These are phyloP conservation scores for Cryphonectria nitschkei DNA, from an alignment of 2,329 filamentous ascomycete genomes.

Conservation along the genomic window DNA sequence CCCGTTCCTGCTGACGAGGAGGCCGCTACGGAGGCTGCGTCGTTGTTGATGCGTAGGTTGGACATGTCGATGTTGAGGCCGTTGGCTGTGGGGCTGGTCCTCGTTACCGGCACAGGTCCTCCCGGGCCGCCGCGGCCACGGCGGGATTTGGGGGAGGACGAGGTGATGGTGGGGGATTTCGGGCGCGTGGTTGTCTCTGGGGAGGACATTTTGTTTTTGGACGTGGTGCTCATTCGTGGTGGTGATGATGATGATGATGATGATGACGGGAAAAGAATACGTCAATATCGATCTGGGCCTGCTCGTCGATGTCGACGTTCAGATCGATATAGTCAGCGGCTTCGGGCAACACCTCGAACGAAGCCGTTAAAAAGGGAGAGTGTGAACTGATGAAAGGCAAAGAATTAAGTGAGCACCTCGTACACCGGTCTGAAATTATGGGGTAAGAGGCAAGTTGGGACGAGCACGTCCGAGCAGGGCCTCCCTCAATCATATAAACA, in stretches of 20 bases:
- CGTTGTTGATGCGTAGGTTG: constrained; percentile 19
- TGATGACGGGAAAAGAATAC: not conserved
- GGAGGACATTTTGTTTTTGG: constrained; percentile 1
- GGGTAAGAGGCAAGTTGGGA: not conserved
- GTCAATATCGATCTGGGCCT: not conserved
- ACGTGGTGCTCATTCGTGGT: not conserved
- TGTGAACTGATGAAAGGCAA: not conserved
- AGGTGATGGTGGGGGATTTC: constrained; percentile 2
- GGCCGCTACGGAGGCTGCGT: constrained; percentile 18
- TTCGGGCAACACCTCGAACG: not conserved
- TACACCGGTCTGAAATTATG: not conserved
- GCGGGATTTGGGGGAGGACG: not conserved
- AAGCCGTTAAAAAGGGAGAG: not conserved
- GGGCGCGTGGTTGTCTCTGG: constrained; percentile 18
- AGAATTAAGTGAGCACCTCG: not conserved
- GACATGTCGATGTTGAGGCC: constrained; percentile 20
- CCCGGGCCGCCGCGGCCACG: constrained; percentile 14
- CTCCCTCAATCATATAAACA: not conserved
- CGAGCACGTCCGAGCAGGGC: not conserved
- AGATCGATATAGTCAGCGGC: not conserved
- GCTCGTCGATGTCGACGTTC: not conserved
- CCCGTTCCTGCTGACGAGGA: not conserved
- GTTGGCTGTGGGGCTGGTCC: not conserved
- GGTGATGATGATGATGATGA: not conserved
- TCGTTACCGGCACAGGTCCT: constrained; percentile 9